Conservation (phyloP, 106 monocot species). For the Allium cepa region DNA sequence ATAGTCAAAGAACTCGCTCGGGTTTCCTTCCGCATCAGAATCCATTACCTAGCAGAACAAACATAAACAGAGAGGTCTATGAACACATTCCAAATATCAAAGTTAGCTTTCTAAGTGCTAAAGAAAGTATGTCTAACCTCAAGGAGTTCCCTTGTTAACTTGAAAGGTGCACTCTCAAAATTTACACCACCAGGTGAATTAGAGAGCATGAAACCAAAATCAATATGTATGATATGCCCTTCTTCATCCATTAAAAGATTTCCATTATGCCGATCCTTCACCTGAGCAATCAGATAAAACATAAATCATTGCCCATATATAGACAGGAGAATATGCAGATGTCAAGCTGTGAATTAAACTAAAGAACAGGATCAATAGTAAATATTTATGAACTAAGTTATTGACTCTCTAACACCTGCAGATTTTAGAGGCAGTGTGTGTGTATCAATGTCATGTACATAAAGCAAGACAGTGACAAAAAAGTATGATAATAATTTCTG, state of each 20-base stretch:
- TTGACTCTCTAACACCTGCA: too few relatives aligned
- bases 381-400: too few relatives aligned
- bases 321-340: too few relatives aligned
- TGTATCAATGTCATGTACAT: too few relatives aligned
- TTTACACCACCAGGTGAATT: slow-evolving; percentile 99
- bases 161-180: slow-evolving; percentile 99
- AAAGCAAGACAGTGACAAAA: too few relatives aligned
- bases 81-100: neutral
- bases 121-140: slow-evolving; percentile 42
- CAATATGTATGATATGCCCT: slow-evolving; percentile 98
- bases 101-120: neutral
- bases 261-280: slow-evolving; percentile 99
- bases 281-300: slow-evolving; percentile 24
- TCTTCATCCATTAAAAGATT: slow-evolving; percentile 95
- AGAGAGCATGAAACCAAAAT: slow-evolving; percentile 99
- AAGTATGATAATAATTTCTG: too few relatives aligned
- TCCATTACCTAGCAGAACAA: slow-evolving; percentile 77
- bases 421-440: too few relatives aligned
- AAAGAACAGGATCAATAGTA: too few relatives aligned
- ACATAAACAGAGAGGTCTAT: neutral
- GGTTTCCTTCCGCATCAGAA: slow-evolving; percentile 98
- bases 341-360: too few relatives aligned
- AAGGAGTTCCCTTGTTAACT: slow-evolving; percentile 89
- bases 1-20: slow-evolving; percentile 99
- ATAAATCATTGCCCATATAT: too few relatives aligned